These are phyloP conservation scores for Yarrowia osloensis DNA, from an alignment of 805 yeast species.

Conservation along the genomic window DNA sequence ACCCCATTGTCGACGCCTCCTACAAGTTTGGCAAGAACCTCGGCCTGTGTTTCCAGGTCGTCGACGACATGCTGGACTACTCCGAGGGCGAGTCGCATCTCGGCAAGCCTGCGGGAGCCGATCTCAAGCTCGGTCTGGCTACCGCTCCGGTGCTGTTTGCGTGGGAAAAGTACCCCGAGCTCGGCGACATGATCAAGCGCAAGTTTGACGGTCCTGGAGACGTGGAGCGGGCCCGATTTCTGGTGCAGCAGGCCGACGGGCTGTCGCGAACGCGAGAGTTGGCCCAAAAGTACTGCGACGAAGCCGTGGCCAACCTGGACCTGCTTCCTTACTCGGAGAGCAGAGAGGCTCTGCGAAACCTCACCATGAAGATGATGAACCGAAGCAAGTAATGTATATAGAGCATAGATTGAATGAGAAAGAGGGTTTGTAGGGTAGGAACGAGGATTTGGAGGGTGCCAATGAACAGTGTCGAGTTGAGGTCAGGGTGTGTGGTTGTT, in stretches of 20 bases:
- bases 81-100: constrained; percentile 80
- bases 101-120: constrained; percentile 97
- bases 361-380: constrained; percentile 80
- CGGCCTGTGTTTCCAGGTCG: constrained; percentile 93
- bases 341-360: constrained; percentile 78
- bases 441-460: too few species aligned
- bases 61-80: constrained; percentile 94
- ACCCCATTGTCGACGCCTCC: constrained; percentile 74
- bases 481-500: too few species aligned
- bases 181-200: constrained; percentile 81
- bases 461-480: too few species aligned
- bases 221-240: constrained; percentile 73
- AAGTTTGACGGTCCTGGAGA: constrained; percentile 83
- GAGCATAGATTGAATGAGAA: background rate
- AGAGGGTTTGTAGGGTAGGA: too few species aligned
- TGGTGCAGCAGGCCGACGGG: constrained; percentile 72
- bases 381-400: constrained; percentile 59
- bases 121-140: constrained; percentile 88
- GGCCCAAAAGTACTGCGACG: constrained; percentile 76
- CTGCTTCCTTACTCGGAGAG: constrained; percentile 86
- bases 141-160: constrained; percentile 96
- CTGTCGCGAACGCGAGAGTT: constrained; percentile 71
- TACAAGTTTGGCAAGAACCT: constrained; percentile 90
- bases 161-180: constrained; percentile 82
- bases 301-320: constrained; percentile 67